phyloP scores from a whole-genome alignment of 257 asterid genomes.

The Voacanga thouarsii region DNA sequence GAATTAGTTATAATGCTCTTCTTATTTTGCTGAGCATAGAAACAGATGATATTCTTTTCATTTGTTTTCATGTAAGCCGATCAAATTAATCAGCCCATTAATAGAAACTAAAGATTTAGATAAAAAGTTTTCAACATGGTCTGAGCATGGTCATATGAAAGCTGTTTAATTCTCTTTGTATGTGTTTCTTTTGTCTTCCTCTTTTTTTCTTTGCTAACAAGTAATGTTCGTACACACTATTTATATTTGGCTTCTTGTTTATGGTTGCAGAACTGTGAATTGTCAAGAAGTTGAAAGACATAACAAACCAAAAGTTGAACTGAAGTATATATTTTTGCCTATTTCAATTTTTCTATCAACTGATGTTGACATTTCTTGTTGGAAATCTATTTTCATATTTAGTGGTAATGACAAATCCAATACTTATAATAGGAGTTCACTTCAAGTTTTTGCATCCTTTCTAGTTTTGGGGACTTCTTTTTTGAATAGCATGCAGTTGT shows the following conservation, averaged over 20 bases:
- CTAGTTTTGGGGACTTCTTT: background rate
- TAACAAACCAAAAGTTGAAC: slow-evolving; percentile 98
- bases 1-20: background rate
- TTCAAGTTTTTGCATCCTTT: background rate
- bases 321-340: slow-evolving; percentile 55
- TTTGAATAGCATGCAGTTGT: background rate
- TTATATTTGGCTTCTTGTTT: no score
- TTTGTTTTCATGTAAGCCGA: background rate
- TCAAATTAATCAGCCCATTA: background rate
- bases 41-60: background rate
- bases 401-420: background rate
- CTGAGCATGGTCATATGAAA: background rate
- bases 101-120: background rate
- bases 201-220: no score
- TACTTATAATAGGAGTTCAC: background rate
- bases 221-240: no score
- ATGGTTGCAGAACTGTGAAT: no score
- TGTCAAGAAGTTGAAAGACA: no score
- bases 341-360: slow-evolving; percentile 3
- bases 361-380: background rate
- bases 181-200: no score
- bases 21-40: background rate
- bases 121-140: background rate
- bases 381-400: background rate
- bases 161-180: background rate